Evolutionary conservation across 192 early-diverging fungal genomes (phyloP), one percentile per base, ranked within the genome.

Genomic region (Coemansia sp.): DNA sequence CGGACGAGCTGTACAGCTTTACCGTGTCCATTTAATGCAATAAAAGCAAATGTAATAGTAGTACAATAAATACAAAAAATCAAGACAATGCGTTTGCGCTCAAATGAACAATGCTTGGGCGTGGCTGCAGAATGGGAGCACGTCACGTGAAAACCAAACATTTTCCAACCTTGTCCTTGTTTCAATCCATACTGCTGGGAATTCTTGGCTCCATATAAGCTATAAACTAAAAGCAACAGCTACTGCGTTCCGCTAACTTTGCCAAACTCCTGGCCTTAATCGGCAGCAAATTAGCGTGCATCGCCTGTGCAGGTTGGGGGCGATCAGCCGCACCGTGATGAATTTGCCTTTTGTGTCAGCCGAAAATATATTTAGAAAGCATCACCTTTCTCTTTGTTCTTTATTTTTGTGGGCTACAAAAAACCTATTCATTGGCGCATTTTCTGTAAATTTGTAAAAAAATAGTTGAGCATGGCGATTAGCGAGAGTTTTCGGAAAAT

Each of bases 1-100:
- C 84, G 29, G 88, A 90, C 57, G 85, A 90, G 43, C 85, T 89
- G 66, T 85, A 93, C n/a, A 96, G 87, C 63, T 84, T 83, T 17
- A 96, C 71, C 72, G 93, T 91, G 78, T 92, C 70, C 76, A 78
- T 78, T 17, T 45, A n/a, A 5, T 45, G 14, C 4, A n/a, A n/a
- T 14, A 45, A 4, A 45, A 14, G 41, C 1, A 38, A 38, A 38
- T 8, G 37, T 38, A 10, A 38, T 45, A 4, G 41, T 3, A 15
- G 41, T 45, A 45, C 41, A 45, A 45, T 45, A 45, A n/a, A 45
- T 12, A 9, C 14, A 12, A 15, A 9, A 45, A 45, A 45, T n/a
- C 41, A 45, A 45, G 41, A 45, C 14, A 45, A 45, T 9, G 7
- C 32, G 32, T 21, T 21, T 21, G 21, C 37, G 5, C 10, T 38